A percentile compares a stretch with the other conserved stretches of the same genome.
Evolutionary conservation across 495 filamentous ascomycete genomes (phyloP).

Genomic region (Haplographium delicatum): DNA sequence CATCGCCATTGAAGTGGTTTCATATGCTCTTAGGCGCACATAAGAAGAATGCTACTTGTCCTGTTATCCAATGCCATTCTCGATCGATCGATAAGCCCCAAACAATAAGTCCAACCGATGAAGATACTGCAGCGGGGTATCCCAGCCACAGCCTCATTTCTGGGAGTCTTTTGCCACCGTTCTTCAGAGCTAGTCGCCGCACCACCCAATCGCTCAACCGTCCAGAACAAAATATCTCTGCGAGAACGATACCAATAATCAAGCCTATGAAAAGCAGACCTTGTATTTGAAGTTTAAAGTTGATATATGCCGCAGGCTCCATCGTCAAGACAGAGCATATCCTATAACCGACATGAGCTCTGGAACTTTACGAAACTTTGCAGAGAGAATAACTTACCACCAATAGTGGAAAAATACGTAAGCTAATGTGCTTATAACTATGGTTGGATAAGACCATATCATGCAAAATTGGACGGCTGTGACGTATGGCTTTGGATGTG

Average conservation of each 20-base stretch:
- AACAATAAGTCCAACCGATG: conserved; percentile 31
- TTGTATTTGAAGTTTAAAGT: conserved; percentile 48
- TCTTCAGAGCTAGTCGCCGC: conserved; percentile 38
- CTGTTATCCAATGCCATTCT: conserved; percentile 54
- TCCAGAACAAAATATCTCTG: conserved; percentile 52
- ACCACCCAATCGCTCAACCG: conserved; percentile 48
- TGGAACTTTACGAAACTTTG: background rate
- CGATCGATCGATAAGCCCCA: conserved; percentile 56
- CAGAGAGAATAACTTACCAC: conserved; percentile 34
- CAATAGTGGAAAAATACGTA: conserved; percentile 60
- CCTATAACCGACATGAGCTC: background rate
- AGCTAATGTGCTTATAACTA: conserved; percentile 41
- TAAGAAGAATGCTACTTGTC: conserved; percentile 53
- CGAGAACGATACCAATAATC: conserved; percentile 49
- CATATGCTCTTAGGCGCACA: conserved; percentile 20
- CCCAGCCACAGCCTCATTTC: conserved; percentile 57
- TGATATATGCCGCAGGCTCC: conserved; percentile 52
- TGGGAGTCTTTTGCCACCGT: conserved; percentile 40
- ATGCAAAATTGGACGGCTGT: conserved; percentile 40
- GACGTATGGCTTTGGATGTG: conserved; percentile 49
- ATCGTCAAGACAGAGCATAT: conserved; percentile 55
- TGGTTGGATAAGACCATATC: conserved; percentile 43
- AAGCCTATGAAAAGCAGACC: conserved; percentile 55
- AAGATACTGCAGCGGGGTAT: conserved; percentile 1
- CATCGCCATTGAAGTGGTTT: too few species aligned